Percentiles rank a stretch among this genome's conserved stretches.
Evolutionary conservation across 2,329 filamentous ascomycete species (phyloP).

Genomic region (Pseudovirgaria hyperparasitica): DNA sequence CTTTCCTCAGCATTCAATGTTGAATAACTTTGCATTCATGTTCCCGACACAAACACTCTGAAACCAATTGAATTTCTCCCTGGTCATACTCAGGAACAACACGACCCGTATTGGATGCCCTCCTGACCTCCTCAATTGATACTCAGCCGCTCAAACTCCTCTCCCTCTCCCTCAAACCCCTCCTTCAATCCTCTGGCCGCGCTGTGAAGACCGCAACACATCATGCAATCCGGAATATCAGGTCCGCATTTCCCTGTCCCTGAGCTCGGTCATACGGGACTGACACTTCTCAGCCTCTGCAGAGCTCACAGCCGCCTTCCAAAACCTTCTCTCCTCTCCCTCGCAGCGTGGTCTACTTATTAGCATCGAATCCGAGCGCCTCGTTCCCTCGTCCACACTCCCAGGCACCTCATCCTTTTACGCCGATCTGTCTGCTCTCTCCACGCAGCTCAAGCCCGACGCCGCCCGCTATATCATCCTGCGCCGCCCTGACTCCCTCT

Average conservation of each 20-base stretch:
- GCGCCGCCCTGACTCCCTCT: conserved; percentile 45
- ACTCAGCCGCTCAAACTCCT: conserved; percentile 1
- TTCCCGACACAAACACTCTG: no score
- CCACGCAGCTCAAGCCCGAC: conserved; percentile 51
- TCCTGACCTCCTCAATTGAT: no score
- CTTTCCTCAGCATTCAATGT: no score
- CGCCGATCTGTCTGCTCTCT: conserved; percentile 50
- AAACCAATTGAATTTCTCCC: no score
- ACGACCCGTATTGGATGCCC: no score
- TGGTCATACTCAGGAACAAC: no score
- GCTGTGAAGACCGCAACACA: no score
- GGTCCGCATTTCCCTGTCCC: conserved; percentile 31
- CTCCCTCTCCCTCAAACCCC: neutral
- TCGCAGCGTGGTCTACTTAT: conserved; percentile 58
- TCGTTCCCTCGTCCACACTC: conserved; percentile 48
- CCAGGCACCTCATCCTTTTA: conserved; percentile 43
- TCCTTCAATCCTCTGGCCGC: no score
- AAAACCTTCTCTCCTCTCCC: conserved; percentile 48
- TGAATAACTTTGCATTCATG: no score
- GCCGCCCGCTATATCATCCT: conserved; percentile 64
- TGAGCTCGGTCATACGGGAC: conserved; percentile 2
- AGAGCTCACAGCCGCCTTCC: conserved; percentile 66
- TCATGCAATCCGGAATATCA: conserved; percentile 70
- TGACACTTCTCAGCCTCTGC: conserved; percentile 43
- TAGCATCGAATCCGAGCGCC: conserved; percentile 54